Evolutionary conservation across 1,284 basidiomycete species (phyloP).

Genomic region (Boletus mariae): DNA sequence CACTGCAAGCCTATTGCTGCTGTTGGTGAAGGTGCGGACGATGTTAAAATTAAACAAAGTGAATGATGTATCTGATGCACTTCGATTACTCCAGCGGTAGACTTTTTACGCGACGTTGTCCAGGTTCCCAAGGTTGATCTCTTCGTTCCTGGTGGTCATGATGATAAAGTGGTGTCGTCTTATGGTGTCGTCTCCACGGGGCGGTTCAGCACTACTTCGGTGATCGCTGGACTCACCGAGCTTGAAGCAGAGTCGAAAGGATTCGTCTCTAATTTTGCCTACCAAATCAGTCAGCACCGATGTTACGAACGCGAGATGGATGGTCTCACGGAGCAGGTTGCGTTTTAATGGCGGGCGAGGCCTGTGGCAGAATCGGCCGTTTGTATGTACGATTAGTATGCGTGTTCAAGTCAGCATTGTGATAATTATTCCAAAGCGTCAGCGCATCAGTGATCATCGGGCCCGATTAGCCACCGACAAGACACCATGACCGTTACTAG

Average conservation of each 20-base stretch:
- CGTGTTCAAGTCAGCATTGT: neutral
- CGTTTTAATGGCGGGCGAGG: constrained; percentile 41
- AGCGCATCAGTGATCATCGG: too few relatives aligned
- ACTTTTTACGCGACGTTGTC: constrained; percentile 46
- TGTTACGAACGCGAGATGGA: constrained; percentile 59
- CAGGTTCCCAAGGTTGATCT: constrained; percentile 45
- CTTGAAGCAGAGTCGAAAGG: constrained; percentile 46
- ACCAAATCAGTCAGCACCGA: constrained; percentile 60
- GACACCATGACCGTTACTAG: too few relatives aligned
- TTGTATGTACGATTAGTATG: constrained; percentile 15
- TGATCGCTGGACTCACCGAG: constrained; percentile 39
- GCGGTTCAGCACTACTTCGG: constrained; percentile 41
- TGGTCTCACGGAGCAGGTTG: constrained; percentile 51
- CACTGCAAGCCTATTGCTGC: constrained; percentile 79
- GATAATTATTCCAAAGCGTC: too few relatives aligned
- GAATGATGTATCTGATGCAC: neutral
- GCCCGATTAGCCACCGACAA: too few relatives aligned
- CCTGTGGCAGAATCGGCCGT: neutral
- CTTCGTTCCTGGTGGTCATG: constrained; percentile 32
- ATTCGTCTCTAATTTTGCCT: constrained; percentile 57
- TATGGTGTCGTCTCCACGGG: constrained; percentile 63
- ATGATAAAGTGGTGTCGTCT: constrained; percentile 44
- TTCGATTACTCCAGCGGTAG: constrained; percentile 38
- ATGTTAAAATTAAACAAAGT: neutral
- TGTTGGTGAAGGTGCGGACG: constrained; percentile 51